These are phyloP conservation scores for Cenococcum geophilum DNA, from an alignment of 495 filamentous ascomycete genomes.

Conservation along the genomic window DNA sequence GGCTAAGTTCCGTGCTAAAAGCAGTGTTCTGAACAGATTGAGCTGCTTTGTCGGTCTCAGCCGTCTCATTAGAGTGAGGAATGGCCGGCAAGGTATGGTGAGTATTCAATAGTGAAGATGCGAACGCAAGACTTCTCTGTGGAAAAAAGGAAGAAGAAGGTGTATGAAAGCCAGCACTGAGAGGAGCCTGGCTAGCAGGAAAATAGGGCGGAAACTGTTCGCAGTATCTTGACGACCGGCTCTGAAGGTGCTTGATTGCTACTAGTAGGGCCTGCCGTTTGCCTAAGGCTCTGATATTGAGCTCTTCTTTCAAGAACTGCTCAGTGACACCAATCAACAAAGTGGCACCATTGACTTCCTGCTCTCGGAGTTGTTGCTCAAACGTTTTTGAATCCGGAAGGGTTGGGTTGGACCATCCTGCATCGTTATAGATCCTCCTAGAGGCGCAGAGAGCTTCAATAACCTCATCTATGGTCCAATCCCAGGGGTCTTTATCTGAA, in stretches of 20 bases:
- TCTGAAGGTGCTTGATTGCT: neutral
- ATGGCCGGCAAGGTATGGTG: neutral
- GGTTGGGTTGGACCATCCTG: neutral
- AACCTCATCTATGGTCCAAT: constrained; percentile 62
- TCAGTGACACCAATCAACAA: neutral
- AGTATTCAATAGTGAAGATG: neutral
- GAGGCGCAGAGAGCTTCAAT: constrained; percentile 56
- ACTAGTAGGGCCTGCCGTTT: neutral
- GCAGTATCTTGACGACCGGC: neutral
- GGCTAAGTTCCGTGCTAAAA: too few species aligned
- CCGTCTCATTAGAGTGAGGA: neutral
- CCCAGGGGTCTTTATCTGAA: constrained; percentile 51
- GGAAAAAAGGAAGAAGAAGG: neutral
- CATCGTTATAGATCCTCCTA: neutral
- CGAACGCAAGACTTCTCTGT: neutral
- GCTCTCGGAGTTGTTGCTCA: neutral
- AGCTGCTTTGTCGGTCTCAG: neutral
- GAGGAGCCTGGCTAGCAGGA: neutral
- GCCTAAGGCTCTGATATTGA: constrained; percentile 1
- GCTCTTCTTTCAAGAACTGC: constrained; percentile 2
- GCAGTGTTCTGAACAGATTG: neutral
- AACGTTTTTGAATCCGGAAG: neutral
- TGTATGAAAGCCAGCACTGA: neutral
- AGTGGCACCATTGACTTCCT: neutral
- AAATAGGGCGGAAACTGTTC: neutral